A percentile compares a stretch with the other conserved stretches of the same genome.
Conservation (phyloP, 2,329 filamentous ascomycete genomes). For the Botryosphaeria dothidea region DNA sequence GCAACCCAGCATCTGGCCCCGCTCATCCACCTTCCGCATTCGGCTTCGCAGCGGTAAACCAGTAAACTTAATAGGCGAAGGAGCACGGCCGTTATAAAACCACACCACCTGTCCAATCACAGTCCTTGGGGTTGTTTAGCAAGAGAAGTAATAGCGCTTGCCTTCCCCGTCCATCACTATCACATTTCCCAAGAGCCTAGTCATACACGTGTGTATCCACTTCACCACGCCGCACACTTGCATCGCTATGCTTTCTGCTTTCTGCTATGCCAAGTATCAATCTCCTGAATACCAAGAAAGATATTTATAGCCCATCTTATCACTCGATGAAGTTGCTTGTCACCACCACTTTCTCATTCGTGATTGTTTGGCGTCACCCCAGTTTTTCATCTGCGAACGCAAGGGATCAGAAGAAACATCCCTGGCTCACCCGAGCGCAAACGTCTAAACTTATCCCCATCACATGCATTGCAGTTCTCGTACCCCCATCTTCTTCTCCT, state of each 20-base stretch:
- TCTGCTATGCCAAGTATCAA: background rate
- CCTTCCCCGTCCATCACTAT: background rate
- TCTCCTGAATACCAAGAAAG: background rate
- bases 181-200: background rate
- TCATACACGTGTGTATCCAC: background rate
- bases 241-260: background rate
- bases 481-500: too few relatives aligned
- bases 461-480: too few relatives aligned
- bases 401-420: background rate
- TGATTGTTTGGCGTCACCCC: background rate
- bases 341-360: background rate
- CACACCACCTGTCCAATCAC: background rate
- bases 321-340: background rate
- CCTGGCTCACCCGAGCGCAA: too few relatives aligned
- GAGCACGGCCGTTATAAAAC: background rate
- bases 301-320: background rate
- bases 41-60: background rate
- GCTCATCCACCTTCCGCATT: conserved; percentile 1
- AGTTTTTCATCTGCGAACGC: background rate
- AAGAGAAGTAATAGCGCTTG: background rate
- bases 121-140: background rate
- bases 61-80: conserved; percentile 7
- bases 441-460: too few relatives aligned
- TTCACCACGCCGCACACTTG: conserved; percentile 3
- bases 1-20: background rate